phyloP scores from a whole-genome alignment of 1,284 basidiomycete genomes.

The Rhodotorula sp. region DNA sequence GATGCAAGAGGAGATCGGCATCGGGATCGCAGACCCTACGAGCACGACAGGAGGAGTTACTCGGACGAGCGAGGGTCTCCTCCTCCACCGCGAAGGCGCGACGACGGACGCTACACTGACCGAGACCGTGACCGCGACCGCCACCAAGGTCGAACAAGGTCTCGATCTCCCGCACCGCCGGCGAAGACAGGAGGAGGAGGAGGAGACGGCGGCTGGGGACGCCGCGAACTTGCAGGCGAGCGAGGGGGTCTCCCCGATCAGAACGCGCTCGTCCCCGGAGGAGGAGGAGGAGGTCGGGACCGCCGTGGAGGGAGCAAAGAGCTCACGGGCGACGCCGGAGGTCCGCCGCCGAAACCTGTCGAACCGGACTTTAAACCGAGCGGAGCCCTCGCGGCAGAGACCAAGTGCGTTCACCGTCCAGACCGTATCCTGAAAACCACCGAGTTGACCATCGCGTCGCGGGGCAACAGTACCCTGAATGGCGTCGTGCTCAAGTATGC shows the following conservation, averaged over 20 bases:
- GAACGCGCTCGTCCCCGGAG: slow-evolving; percentile 12
- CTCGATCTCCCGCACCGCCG: neutral
- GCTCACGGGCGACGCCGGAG: neutral
- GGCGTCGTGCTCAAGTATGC: slow-evolving; percentile 95
- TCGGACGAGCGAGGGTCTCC: neutral
- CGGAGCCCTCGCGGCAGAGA: slow-evolving; percentile 90
- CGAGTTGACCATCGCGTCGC: too few relatives aligned
- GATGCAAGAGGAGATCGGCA: neutral
- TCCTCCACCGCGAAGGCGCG: too few relatives aligned
- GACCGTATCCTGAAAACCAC: too few relatives aligned
- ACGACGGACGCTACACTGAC: neutral
- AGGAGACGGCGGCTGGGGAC: slow-evolving; percentile 34
- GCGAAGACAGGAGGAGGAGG: neutral
- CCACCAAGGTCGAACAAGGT: neutral
- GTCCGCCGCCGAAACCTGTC: slow-evolving; percentile 16
- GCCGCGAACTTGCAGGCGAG: neutral
- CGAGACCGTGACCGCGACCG: neutral
- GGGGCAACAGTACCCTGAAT: slow-evolving; percentile 32
- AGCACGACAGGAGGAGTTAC: neutral
- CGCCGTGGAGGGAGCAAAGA: neutral
- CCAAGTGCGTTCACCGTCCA: slow-evolving; percentile 56
- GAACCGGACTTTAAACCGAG: slow-evolving; percentile 84
- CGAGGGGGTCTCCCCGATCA: slow-evolving; percentile 21
- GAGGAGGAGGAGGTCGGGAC: neutral
- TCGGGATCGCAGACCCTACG: neutral